phyloP scores from a whole-genome alignment of 345 rosid genomes.

The Citrus hindsii region DNA sequence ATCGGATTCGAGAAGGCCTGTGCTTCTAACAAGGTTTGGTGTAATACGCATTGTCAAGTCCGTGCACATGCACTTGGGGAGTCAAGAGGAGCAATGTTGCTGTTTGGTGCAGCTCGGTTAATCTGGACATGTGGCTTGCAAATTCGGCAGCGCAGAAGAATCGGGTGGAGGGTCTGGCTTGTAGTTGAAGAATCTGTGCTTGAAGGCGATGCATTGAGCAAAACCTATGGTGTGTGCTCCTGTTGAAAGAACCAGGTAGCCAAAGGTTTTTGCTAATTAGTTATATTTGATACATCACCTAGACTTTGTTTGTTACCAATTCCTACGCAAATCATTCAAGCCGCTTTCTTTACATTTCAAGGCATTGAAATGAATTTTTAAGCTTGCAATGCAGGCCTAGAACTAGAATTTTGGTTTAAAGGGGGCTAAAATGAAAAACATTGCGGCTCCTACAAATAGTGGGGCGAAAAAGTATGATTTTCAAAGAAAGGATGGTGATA shows the following conservation, averaged over 20 bases:
- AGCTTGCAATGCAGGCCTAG: too few species aligned
- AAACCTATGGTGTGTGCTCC: constrained; percentile 85
- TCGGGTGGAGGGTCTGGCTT: constrained; percentile 67
- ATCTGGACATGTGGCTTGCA: constrained; percentile 51
- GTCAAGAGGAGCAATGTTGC: constrained; percentile 66
- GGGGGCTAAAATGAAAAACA: too few species aligned
- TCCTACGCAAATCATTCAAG: too few species aligned
- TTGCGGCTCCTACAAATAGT: too few species aligned
- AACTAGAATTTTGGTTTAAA: too few species aligned
- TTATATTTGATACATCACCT: too few species aligned
- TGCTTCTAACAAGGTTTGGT: constrained; percentile 42
- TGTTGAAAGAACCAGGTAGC: constrained; percentile 11
- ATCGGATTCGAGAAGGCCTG: constrained; percentile 71
- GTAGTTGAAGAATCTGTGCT: constrained; percentile 70
- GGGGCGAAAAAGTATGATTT: too few species aligned
- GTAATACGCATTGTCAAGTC: constrained; percentile 68
- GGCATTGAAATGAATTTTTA: too few species aligned
- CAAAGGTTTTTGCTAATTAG: too few species aligned
- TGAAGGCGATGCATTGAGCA: constrained; percentile 86
- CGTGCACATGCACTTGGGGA: constrained; percentile 19
- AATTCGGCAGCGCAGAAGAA: constrained; percentile 37
- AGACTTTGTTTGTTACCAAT: too few species aligned
- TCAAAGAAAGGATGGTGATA: too few species aligned
- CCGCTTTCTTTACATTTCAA: too few species aligned
- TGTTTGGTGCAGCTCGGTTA: constrained; percentile 48